Evolutionary conservation across 176 grass and related monocot genomes (phyloP).

Genomic region (Otatea glauca): DNA sequence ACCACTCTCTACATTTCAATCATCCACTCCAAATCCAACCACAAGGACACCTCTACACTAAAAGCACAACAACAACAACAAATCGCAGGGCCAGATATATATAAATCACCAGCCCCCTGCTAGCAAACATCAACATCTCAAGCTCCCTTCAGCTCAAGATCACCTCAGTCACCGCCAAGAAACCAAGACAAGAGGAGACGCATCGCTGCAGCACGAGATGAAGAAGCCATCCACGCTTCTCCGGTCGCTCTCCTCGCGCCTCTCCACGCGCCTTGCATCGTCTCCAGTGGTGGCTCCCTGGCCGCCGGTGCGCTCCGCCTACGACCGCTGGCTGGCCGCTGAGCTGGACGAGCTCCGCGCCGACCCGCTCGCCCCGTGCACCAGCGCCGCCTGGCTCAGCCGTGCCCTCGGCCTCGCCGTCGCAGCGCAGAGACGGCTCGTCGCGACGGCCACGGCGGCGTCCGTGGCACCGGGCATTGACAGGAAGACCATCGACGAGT

Average conservation of each 20-base stretch:
- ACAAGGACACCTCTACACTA: not conserved
- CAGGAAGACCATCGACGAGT: constrained; percentile 52
- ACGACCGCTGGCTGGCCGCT: constrained; percentile 80
- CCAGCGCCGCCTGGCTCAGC: constrained; percentile 63
- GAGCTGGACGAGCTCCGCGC: constrained; percentile 78
- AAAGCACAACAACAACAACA: not conserved
- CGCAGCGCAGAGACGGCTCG: constrained; percentile 52
- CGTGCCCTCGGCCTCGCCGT: constrained; percentile 54
- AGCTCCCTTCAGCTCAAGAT: not conserved
- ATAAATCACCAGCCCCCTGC: constrained; percentile 1
- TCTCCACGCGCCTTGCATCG: constrained; percentile 51
- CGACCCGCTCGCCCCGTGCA: constrained; percentile 41
- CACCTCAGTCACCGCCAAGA: not conserved
- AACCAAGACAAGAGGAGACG: not conserved
- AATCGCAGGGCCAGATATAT: constrained; percentile 2
- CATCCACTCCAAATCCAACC: not conserved
- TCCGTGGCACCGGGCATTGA: not conserved
- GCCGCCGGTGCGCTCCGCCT: constrained; percentile 70
- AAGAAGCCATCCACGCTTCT: constrained; percentile 78
- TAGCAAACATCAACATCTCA: constrained; percentile 35
- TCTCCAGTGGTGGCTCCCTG: constrained; percentile 62
- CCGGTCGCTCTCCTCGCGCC: constrained; percentile 63
- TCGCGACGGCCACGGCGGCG: not conserved
- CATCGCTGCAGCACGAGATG: constrained; percentile 16
- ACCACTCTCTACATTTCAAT: constrained; percentile 14